Base-by-base conservation (phyloP, 2,329 filamentous ascomycete species). In the Ambrosiella xylebori region DNA sequence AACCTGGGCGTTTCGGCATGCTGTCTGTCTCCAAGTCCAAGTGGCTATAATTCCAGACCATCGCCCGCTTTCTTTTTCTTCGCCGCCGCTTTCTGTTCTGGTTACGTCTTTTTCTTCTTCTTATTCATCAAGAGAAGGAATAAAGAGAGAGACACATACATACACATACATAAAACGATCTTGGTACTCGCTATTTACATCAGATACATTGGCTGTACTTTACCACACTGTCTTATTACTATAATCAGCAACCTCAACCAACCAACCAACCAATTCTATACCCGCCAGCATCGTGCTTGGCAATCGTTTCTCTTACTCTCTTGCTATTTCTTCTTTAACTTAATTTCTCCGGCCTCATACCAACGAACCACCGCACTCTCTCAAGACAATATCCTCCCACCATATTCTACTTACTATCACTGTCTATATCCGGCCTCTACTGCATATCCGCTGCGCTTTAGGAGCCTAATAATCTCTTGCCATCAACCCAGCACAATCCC, bases 41-140 rank as follows among this genome's bases (percentile, higher is more conserved):
- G 47, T 51, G 15, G 15, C 19, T 59, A 59, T 59, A 57, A 59
- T 57, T 53, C 51, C 51, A 58, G 41, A 49, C 38, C 58, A 36
- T 54, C 49, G 50, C 54, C 58, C 53, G 50, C 37, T 38, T 36
- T 19, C 52, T 50, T 41, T 15, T 56, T 44, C 53, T 55, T 52
- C 41, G 35, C 51, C 27, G 57, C 51, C 57, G 39, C 19, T 27
- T 27, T 51, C 17, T 13, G 47, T 51, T 17, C 47, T 19, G 12
- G 19, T 11, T 19, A 2, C 39, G 39, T 41, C 39, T 41, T 41
- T n/a, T 41, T 41, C 15, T 13, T 51, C 17, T 52, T n/a, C 55
- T 39, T 49, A 17, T 38, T 40, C 44, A 40, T 37, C 39, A 9
- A 39, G 15, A n/a, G 54, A 13, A 38, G 40, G 40, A 47, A 54